Conservation (phyloP, 257 asterid genomes). For the Ajuga chamaepitys region DNA sequence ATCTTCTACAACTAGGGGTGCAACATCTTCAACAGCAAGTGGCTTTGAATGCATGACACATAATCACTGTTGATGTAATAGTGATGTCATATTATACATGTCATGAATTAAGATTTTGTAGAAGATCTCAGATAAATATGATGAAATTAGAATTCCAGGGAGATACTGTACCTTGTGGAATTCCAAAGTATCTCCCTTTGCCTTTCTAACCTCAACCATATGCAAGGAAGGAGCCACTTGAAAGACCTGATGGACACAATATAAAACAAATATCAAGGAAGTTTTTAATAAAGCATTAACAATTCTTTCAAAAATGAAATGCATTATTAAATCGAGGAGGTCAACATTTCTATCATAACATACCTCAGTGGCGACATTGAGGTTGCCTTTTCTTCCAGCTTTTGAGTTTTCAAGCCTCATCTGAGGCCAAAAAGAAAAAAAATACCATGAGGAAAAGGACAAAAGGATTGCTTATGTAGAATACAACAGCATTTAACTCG, state of each 20-base stretch:
- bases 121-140: neutral
- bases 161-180: conserved; percentile 59
- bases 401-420: conserved; percentile 88
- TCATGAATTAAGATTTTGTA: no score
- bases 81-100: no score
- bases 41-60: no score
- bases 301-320: neutral
- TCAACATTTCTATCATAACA: neutral
- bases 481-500: neutral
- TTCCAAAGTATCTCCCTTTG: conserved; percentile 79
- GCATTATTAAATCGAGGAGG: neutral
- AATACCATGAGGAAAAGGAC: neutral
- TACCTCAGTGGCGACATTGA: conserved; percentile 90
- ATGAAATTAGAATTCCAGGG: neutral
- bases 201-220: conserved; percentile 73
- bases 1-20: no score
- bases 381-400: conserved; percentile 99
- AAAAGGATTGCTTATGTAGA: neutral
- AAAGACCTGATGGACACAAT: conserved; percentile 39
- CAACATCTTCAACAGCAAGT: no score
- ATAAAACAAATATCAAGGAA: neutral
- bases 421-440: conserved; percentile 24
- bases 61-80: no score
- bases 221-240: conserved; percentile 76
- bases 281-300: neutral